A percentile compares a stretch with the other conserved stretches of the same genome.
These are phyloP conservation scores for Tilletiopsis washingtonensis DNA, from an alignment of 1,284 basidiomycete species.

Conservation along the genomic window DNA sequence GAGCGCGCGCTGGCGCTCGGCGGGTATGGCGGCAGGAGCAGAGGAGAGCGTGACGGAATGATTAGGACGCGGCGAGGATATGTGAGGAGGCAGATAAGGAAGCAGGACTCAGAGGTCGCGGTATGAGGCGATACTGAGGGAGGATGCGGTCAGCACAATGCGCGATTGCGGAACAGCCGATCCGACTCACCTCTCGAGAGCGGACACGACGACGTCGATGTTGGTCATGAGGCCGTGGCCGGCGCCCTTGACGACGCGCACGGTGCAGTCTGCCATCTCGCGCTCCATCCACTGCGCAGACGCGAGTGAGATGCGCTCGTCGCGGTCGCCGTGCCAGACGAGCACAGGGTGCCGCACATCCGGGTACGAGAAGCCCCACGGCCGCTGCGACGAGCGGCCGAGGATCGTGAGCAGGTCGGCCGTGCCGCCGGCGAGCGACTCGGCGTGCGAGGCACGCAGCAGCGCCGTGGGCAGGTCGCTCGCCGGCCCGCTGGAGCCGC, in stretches of 20 bases:
- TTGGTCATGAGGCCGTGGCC: conserved; percentile 88
- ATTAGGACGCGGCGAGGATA: too few species aligned
- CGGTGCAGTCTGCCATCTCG: conserved; percentile 68
- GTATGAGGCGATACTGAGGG: too few species aligned
- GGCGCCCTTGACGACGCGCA: conserved; percentile 75
- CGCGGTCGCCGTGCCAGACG: conserved; percentile 87
- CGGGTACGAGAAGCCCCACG: conserved; percentile 58
- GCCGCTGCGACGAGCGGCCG: conserved; percentile 65
- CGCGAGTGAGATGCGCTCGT: conserved; percentile 84
- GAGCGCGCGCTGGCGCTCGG: too few species aligned
- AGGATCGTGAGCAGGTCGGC: conserved; percentile 83
- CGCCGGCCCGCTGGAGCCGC: too few species aligned
- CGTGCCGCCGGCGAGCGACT: conserved; percentile 81
- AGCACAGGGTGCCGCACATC: conserved; percentile 70
- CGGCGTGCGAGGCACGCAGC: conserved; percentile 86
- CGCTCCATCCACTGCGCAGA: conserved; percentile 77
- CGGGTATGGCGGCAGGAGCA: too few species aligned
- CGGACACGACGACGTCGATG: conserved; percentile 27
- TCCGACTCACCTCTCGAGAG: conserved; percentile 30
- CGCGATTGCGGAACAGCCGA: too few species aligned
- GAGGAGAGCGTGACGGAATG: too few species aligned
- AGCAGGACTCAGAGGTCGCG: too few species aligned
- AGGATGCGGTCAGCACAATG: too few species aligned
- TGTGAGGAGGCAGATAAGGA: too few species aligned
- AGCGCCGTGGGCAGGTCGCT: conserved; percentile 58